phyloP scores from a whole-genome alignment of 768 basidiomycete species.

The Lactifluus pinguis region DNA sequence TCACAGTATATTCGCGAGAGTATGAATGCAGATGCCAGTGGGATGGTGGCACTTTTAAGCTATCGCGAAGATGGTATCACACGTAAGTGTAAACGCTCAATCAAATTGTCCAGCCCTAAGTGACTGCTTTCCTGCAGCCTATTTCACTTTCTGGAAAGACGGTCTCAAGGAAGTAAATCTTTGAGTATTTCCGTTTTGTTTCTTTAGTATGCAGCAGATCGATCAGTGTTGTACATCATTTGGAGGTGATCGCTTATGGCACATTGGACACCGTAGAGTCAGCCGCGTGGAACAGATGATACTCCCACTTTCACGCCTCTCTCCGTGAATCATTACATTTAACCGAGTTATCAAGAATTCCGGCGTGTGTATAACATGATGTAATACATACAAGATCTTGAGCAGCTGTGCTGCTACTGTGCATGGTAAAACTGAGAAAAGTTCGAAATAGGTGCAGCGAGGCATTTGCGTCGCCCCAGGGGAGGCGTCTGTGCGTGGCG shows the following conservation, averaged over 20 bases:
- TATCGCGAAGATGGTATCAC: constrained; percentile 84
- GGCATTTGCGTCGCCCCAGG: too few species aligned
- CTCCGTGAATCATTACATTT: background rate
- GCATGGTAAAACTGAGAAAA: too few species aligned
- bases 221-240: constrained; percentile 11
- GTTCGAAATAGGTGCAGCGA: too few species aligned
- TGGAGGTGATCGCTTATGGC: background rate
- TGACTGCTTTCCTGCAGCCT: constrained; percentile 40
- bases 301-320: background rate
- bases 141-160: constrained; percentile 94
- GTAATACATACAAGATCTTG: too few species aligned
- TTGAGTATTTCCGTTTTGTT: constrained; percentile 28
- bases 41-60: constrained; percentile 91
- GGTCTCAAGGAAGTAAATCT: constrained; percentile 78
- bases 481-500: too few species aligned
- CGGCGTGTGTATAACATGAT: too few species aligned
- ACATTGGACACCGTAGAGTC: background rate
- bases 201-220: constrained; percentile 11
- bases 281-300: too few species aligned
- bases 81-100: constrained; percentile 40
- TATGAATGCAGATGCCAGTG: constrained; percentile 81
- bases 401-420: too few species aligned
- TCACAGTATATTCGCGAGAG: constrained; percentile 57
- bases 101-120: background rate
- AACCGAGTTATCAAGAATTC: too few species aligned